Percentiles rank a stretch among this genome's conserved stretches.
Evolutionary conservation across 192 early-diverging fungal genomes (phyloP).

Genomic region (Haplosporangium gracile): DNA sequence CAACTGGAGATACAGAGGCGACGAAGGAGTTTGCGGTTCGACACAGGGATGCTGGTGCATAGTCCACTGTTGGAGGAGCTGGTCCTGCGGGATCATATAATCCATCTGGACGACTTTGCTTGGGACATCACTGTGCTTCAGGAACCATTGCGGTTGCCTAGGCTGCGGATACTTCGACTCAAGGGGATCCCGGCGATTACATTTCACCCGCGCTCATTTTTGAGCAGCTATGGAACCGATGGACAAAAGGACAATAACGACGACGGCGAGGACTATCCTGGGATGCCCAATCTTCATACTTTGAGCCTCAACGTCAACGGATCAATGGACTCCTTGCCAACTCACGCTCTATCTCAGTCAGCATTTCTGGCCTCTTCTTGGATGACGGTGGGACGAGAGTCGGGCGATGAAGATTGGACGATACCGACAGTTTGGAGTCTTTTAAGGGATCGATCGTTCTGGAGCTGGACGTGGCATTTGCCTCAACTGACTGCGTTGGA

Average conservation of each 20-base stretch:
- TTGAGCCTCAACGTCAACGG: background rate
- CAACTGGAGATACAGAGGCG: background rate
- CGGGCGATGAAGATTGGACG: background rate
- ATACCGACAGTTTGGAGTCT: background rate
- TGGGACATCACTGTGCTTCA: background rate
- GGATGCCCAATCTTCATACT: background rate
- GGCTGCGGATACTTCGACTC: constrained; percentile 8
- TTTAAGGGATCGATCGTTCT: background rate
- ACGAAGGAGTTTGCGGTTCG: background rate
- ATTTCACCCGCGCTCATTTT: background rate
- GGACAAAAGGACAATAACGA: background rate
- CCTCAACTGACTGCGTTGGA: background rate
- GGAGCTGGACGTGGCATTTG: constrained; percentile 4
- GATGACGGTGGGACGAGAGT: background rate
- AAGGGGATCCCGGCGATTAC: background rate
- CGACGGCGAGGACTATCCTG: background rate
- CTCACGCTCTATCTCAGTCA: background rate
- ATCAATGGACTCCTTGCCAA: background rate
- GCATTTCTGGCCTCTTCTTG: background rate
- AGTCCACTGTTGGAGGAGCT: background rate
- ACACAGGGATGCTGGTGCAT: background rate
- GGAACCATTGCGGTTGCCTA: background rate
- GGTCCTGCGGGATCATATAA: background rate
- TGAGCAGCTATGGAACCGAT: background rate
- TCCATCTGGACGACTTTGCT: background rate